Evolutionary conservation across 1,284 basidiomycete species (phyloP), one percentile per base, ranked within the genome.

Genomic region (Grifola frondosa): DNA sequence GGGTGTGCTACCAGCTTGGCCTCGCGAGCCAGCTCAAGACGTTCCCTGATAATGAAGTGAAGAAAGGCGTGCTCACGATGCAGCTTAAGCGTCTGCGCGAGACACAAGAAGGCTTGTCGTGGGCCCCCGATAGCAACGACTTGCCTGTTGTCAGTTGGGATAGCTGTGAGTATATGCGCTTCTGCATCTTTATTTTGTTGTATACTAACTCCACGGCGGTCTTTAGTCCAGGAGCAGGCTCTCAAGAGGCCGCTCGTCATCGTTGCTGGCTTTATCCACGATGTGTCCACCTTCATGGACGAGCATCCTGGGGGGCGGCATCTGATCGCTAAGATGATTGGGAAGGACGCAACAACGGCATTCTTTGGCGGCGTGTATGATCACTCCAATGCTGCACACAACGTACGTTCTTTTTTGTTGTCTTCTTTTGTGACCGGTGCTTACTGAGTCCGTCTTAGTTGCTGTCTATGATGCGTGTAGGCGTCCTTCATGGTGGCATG

Each of bases 281-380:
- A 96, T 53, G 84, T 91, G 39, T 75, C 83, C 1, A 69, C 77
- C n/a, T 96, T 96, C 68, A 78, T 89, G 46, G 87, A 94, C 41
- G 88, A 95, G 57, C 93, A 97, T 64, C 93, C 93, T 13, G 93
- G 88, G 50, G 86, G 86, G n/a, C 74, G 74, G 6, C 80, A 84
- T 58, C 65, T 86, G 16, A 71, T 89, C 55, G 75, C 75, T 54
- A 78, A 80, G 58, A 75, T 78, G 53, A 79, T 88, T 53, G 86
- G 86, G 46, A 81, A 78, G 58, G 92, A 96, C 59, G 92, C 88
- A 3, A 92, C 92, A 0, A 88, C 89, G 0, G 91, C 92, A 3
- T 96, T 97, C 78, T 94, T 93, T 60, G 93, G 93, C 46, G 93
- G 92, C 57, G 88, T 94, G 2, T 94, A 95, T 62, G 90, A 95